Evolutionary conservation across 345 rosid species (phyloP).

Genomic region (Eucalyptus melliodora): DNA sequence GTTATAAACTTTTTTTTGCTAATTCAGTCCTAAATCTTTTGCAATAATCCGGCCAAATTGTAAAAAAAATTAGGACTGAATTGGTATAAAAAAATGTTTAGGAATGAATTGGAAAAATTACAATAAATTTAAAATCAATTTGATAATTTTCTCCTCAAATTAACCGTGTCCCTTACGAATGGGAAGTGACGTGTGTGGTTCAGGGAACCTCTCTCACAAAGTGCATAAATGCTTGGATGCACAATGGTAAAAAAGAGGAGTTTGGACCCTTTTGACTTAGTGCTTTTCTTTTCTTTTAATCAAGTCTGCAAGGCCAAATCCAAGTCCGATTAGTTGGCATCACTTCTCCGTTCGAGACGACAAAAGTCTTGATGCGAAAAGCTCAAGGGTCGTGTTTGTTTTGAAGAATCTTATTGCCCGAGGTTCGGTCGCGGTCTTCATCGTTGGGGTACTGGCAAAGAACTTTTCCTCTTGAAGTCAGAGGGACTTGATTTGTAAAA

Average conservation of each 20-base stretch:
- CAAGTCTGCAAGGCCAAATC: not conserved
- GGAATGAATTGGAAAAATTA: too few species aligned
- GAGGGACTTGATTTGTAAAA: not conserved
- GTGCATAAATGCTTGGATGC: too few species aligned
- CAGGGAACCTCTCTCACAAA: not conserved
- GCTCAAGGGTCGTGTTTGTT: not conserved
- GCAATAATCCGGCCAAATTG: accelerated
- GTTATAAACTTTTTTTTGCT: too few species aligned
- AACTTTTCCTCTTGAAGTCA: not conserved
- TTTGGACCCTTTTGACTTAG: too few species aligned
- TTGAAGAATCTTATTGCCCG: not conserved
- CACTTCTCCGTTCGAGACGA: too few species aligned
- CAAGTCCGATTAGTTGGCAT: not conserved
- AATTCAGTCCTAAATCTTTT: too few species aligned
- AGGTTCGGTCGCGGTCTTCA: not conserved
- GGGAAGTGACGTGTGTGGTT: not conserved
- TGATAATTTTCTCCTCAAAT: too few species aligned
- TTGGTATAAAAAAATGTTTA: too few species aligned
- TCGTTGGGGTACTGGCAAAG: not conserved
- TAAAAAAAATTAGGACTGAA: too few species aligned
- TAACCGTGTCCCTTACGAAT: not conserved
- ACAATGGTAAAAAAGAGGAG: not conserved
- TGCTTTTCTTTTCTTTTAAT: too few species aligned
- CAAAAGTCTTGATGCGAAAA: too few species aligned
- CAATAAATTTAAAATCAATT: accelerated